Conservation (phyloP, 108 stramenopile genomes). For the Cyclotella choctawhatcheeana region DNA sequence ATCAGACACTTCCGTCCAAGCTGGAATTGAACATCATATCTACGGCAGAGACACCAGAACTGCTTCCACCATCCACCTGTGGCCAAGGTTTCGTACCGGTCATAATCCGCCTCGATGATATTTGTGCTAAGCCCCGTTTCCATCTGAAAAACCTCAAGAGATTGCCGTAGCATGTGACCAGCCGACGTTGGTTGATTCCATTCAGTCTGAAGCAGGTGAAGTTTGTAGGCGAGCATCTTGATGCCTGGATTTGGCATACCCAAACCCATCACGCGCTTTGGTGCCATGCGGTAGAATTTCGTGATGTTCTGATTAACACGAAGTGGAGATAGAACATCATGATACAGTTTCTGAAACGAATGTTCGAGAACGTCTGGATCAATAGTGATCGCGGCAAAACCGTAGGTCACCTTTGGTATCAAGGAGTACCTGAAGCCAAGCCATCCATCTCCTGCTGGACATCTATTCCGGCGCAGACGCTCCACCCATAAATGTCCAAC, state of each 20-base stretch:
- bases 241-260: constrained; percentile 4
- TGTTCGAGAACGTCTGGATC: background rate
- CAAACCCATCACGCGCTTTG: background rate
- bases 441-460: background rate
- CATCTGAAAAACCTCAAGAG: constrained; percentile 10
- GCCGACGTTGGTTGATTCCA: background rate
- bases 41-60: background rate
- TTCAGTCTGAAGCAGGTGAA: background rate
- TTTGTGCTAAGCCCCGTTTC: background rate
- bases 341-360: background rate
- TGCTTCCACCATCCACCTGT: constrained; percentile 6
- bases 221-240: background rate
- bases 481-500: background rate
- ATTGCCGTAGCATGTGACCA: background rate
- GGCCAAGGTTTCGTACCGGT: background rate
- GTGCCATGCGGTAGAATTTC: constrained; percentile 1
- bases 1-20: background rate
- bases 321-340: background rate
- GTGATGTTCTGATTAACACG: background rate
- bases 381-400: background rate
- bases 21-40: background rate
- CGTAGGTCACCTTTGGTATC: background rate
- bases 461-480: background rate
- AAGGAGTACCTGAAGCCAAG: background rate
- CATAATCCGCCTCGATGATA: background rate